These are phyloP conservation scores for Atractiella rhizophila DNA, from an alignment of 768 basidiomycete species.

Conservation along the genomic window DNA sequence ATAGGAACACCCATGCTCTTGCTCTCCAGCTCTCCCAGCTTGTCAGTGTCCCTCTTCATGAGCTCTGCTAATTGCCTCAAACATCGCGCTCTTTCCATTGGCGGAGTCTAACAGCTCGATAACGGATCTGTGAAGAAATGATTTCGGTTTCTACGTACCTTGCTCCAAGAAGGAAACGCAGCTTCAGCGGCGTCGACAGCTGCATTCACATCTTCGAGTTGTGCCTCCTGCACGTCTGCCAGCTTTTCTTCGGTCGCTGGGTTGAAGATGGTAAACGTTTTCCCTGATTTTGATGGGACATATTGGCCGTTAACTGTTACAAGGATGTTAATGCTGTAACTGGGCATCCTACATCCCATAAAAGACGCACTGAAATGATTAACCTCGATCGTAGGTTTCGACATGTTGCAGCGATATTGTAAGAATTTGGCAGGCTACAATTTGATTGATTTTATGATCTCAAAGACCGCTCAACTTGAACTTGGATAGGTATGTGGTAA, in stretches of 20 bases:
- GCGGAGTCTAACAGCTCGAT: no score
- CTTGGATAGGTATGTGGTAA: no score
- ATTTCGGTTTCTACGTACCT: no score
- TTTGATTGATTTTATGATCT: no score
- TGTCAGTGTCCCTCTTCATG: slow-evolving; percentile 8
- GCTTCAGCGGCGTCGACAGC: slow-evolving; percentile 2
- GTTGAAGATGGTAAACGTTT: slow-evolving; percentile 5
- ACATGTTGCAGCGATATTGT: no score
- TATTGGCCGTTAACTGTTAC: slow-evolving; percentile 7
- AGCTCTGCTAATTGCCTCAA: slow-evolving; percentile 14
- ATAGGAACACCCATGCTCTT: neutral
- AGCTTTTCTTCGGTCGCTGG: slow-evolving; percentile 1
- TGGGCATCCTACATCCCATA: no score
- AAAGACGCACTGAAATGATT: no score
- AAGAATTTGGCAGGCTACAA: no score
- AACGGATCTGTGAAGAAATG: no score
- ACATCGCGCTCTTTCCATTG: neutral
- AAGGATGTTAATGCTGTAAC: no score
- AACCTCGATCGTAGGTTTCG: no score
- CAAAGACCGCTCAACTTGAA: no score
- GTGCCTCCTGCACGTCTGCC: slow-evolving; percentile 1
- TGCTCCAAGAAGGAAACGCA: neutral
- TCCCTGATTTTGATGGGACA: neutral
- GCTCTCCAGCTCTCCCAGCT: neutral
- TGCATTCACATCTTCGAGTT: slow-evolving; percentile 6